Percentiles rank a stretch among this genome's conserved stretches.
Conservation (phyloP, 176 grass and related monocot genomes). For the Microstegium vimineum region DNA sequence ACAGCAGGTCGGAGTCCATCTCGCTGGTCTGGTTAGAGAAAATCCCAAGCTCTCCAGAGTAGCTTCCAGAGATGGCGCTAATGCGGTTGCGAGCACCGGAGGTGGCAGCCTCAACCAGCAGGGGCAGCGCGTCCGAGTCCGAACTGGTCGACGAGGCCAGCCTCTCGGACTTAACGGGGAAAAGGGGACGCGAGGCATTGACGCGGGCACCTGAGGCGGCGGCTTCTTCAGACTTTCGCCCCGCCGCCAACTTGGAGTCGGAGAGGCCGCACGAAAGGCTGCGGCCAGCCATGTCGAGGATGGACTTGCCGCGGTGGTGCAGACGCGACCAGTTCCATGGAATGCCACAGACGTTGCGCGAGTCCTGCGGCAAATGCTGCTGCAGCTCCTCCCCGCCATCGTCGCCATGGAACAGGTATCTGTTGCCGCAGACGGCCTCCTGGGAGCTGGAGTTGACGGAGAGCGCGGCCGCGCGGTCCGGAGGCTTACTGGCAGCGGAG, state of each 20-base stretch:
- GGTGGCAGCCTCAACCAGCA: conserved; percentile 46
- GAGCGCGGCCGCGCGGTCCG: conserved; percentile 22
- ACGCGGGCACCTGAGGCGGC: conserved; percentile 30
- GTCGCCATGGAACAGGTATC: conserved; percentile 24
- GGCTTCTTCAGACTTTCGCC: conserved; percentile 34
- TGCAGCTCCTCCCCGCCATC: conserved; percentile 39
- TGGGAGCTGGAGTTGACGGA: conserved; percentile 79
- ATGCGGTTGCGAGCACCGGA: conserved; percentile 18
- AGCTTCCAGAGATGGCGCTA: conserved; percentile 35
- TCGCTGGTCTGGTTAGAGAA: conserved; percentile 70
- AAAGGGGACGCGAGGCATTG: conserved; percentile 35
- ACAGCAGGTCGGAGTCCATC: conserved; percentile 63
- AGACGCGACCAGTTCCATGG: conserved; percentile 96
- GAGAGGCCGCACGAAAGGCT: conserved; percentile 78
- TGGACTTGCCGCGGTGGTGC: conserved; percentile 84
- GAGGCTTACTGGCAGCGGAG: background rate
- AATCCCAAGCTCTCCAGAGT: conserved; percentile 76
- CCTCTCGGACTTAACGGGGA: conserved; percentile 49
- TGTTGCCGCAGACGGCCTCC: conserved; percentile 65
- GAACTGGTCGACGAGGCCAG: conserved; percentile 64
- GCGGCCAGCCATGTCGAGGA: conserved; percentile 66
- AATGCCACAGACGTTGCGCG: conserved; percentile 82
- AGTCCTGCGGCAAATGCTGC: conserved; percentile 48
- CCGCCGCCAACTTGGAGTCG: conserved; percentile 51
- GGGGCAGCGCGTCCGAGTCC: conserved; percentile 69